A percentile compares a stretch with the other conserved stretches of the same genome.
Conservation (phyloP, 2,329 filamentous ascomycete genomes). For the Aureobasidium sp. region DNA sequence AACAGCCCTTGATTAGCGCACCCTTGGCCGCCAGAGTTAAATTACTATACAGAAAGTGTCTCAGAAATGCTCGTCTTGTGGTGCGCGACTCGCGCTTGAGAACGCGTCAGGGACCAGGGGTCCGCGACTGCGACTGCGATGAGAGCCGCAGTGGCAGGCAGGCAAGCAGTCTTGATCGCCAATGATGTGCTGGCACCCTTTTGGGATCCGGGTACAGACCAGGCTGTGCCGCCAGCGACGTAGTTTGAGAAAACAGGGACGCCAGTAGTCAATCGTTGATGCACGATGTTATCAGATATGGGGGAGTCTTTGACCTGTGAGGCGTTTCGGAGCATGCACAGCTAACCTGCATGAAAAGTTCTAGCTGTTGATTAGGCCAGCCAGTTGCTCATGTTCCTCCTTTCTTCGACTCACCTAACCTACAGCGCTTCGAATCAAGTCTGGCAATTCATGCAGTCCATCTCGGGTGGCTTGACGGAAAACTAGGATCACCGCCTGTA, state of each 20-base stretch:
- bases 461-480: conserved; percentile 7
- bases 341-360: neutral
- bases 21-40: conserved; percentile 3
- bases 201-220: neutral
- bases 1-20: neutral
- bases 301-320: neutral
- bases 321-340: neutral
- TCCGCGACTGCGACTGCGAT: neutral
- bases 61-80: conserved; percentile 1
- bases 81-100: neutral
- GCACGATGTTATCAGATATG: conserved; percentile 2
- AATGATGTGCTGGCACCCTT: conserved; percentile 7
- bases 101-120: neutral
- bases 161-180: neutral
- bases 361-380: neutral
- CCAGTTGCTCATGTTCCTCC: neutral
- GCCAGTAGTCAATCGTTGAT: neutral
- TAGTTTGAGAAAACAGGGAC: neutral
- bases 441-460: neutral
- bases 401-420: neutral
- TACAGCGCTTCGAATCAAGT: neutral
- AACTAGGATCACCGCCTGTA: conserved; percentile 2
- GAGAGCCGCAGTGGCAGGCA: neutral
- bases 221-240: neutral
- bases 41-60: conserved; percentile 2